These are phyloP conservation scores for Aureobasidium mangrovei DNA, from an alignment of 2,329 filamentous ascomycete species.

Conservation along the genomic window DNA sequence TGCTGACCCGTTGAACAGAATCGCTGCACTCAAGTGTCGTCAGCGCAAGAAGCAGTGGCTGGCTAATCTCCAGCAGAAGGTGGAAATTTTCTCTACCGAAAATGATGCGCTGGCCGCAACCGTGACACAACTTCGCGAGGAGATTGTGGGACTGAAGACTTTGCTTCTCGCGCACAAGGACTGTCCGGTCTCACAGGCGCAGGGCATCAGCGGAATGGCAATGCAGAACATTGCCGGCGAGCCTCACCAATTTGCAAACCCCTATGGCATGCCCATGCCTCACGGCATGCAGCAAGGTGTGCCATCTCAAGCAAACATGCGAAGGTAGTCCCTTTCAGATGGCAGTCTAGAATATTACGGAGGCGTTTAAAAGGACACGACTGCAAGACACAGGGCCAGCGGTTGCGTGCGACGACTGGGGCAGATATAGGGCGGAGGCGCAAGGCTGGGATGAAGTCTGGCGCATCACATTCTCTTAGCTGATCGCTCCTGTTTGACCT, in stretches of 20 bases:
- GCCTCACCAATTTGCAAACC: constrained; percentile 35
- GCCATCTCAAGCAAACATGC: constrained; percentile 26
- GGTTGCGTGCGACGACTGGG: background rate
- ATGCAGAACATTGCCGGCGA: constrained; percentile 43
- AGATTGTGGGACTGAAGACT: constrained; percentile 91
- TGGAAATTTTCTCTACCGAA: constrained; percentile 84
- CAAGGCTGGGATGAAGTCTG: background rate
- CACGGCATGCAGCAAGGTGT: constrained; percentile 26
- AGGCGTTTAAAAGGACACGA: constrained; percentile 12
- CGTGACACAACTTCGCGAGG: constrained; percentile 76
- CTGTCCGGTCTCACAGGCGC: constrained; percentile 83
- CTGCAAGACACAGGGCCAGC: background rate
- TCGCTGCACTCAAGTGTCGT: constrained; percentile 91
- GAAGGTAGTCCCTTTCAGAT: constrained; percentile 20
- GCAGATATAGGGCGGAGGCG: background rate
- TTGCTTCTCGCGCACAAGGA: constrained; percentile 90
- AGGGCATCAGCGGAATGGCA: constrained; percentile 53
- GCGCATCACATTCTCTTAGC: constrained; percentile 1
- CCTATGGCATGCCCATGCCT: constrained; percentile 40
- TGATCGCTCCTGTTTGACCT: background rate
- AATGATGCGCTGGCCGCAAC: constrained; percentile 81
- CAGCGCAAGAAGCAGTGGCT: constrained; percentile 99
- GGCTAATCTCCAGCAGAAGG: constrained; percentile 85
- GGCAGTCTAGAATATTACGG: background rate
- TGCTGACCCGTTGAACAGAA: constrained; percentile 46